Percentiles rank a stretch among this genome's conserved stretches.
phyloP scores from a whole-genome alignment of 306 rosid genomes.

The Acacia acuminata region DNA sequence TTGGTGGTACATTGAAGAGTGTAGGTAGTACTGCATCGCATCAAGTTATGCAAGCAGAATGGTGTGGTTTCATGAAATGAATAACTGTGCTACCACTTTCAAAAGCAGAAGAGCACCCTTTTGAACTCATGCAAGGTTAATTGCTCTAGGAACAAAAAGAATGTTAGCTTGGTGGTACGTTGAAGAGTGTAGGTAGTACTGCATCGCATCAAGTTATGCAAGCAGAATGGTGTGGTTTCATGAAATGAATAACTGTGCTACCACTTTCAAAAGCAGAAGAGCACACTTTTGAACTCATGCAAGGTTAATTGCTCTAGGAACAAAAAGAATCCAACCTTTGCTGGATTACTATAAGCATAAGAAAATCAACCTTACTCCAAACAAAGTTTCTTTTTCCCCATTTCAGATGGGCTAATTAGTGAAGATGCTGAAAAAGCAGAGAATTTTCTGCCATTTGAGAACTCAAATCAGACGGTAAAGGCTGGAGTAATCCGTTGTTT shows the following conservation, averaged over 20 bases:
- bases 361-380: slow-evolving; percentile 17
- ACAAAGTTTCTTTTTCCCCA: slow-evolving; percentile 2
- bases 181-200: background rate
- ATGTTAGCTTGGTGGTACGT: background rate
- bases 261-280: slow-evolving; percentile 11
- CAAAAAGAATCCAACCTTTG: slow-evolving; percentile 9
- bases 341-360: background rate
- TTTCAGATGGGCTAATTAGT: slow-evolving; percentile 32
- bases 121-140: slow-evolving; percentile 2
- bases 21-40: background rate
- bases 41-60: slow-evolving; percentile 20
- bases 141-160: too few relatives aligned
- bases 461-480: slow-evolving; percentile 54
- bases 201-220: slow-evolving; percentile 22
- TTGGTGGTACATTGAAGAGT: background rate
- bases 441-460: slow-evolving; percentile 49
- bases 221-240: background rate
- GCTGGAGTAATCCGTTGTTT: slow-evolving; percentile 66
- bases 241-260: background rate
- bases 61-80: slow-evolving; percentile 3
- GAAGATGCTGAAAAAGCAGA: slow-evolving; percentile 43
- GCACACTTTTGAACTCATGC: slow-evolving; percentile 1
- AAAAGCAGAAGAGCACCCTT: background rate
- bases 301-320: slow-evolving; percentile 19
- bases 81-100: slow-evolving; percentile 4